Evolutionary conservation across 2,329 filamentous ascomycete genomes (phyloP), one percentile per base, ranked within the genome.

Genomic region (Thielaviopsis euricoi): DNA sequence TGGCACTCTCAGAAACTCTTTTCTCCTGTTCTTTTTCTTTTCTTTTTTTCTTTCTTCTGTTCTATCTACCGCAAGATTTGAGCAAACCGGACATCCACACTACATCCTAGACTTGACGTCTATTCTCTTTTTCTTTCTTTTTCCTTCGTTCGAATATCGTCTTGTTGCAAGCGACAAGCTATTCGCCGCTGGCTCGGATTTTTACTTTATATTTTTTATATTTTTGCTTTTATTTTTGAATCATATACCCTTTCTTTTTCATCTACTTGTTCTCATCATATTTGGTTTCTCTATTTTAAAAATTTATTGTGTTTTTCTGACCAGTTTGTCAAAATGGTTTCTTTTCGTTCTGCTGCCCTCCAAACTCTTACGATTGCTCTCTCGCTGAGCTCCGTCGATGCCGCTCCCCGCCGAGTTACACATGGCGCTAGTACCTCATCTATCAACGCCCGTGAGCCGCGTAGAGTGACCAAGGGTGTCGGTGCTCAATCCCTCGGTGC

Each of bases 291-390:
- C n/a, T 49, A 19, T 49, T 3, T 49, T 49, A 19, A n/a, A n/a
- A n/a, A n/a, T n/a, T n/a, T 48, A 2, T 26, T 55, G 17, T 25
- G 25, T 55, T 22, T 26, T 12, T 43, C 19, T 37, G 13, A 13
- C 40, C n/a, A 33, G 6, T 22, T 4, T 15, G 29, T 21, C 54
- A 53, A 52, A 26, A 60, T 60, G 58, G 37, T 55, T n/a, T 55
- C 56, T 37, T 60, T 54, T 17, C 52, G 29, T 21, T 7, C 46
- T 21, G 17, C 53, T 52, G 57, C 61, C 56, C 48, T 62, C 40
- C 52, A 55, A 54, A 55, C 61, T 46, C 52, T 62, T 25, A 48
- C 56, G 40, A 51, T 61, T 19, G 60, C 58, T 23, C 19, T 60
- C 6, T 57, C 55, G 29, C 46, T 60, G 10, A 55, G 46, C 17